Conservation (phyloP, 2,329 filamentous ascomycete species). For the Hypoxylon sp. region DNA sequence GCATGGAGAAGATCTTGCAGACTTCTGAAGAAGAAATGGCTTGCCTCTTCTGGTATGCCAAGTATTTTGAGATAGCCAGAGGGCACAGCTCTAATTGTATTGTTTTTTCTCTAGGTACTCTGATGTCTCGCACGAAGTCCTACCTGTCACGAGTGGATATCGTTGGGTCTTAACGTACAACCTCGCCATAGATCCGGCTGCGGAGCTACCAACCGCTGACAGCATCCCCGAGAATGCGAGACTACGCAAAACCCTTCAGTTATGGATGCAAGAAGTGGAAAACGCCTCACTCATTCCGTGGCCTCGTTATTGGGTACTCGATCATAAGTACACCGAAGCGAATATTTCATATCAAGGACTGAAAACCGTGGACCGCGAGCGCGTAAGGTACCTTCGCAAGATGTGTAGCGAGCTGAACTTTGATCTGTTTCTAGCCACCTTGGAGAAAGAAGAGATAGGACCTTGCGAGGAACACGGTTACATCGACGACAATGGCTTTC, state of each 20-base stretch:
- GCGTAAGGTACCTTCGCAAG: constrained; percentile 45
- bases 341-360: constrained; percentile 48
- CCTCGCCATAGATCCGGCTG: constrained; percentile 49
- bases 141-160: constrained; percentile 59
- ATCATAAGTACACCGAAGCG: constrained; percentile 52
- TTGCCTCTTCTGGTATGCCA: constrained; percentile 43
- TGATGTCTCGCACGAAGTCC: constrained; percentile 64
- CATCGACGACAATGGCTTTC: not conserved
- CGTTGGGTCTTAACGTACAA: constrained; percentile 66
- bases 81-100: constrained; percentile 6
- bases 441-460: constrained; percentile 47
- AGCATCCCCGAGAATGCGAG: constrained; percentile 9
- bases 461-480: constrained; percentile 8
- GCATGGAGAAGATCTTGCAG: constrained; percentile 49
- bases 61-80: not conserved
- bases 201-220: constrained; percentile 41
- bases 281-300: constrained; percentile 24
- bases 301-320: constrained; percentile 49
- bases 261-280: constrained; percentile 44
- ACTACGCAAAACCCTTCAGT: constrained; percentile 42
- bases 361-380: constrained; percentile 46
- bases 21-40: constrained; percentile 46
- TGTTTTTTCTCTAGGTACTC: constrained; percentile 56
- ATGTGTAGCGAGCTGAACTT: constrained; percentile 46
- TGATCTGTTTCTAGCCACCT: constrained; percentile 50